Evolutionary conservation across 169 alveolate genomes (phyloP).

Genomic region (Plasmodium relictum): DNA sequence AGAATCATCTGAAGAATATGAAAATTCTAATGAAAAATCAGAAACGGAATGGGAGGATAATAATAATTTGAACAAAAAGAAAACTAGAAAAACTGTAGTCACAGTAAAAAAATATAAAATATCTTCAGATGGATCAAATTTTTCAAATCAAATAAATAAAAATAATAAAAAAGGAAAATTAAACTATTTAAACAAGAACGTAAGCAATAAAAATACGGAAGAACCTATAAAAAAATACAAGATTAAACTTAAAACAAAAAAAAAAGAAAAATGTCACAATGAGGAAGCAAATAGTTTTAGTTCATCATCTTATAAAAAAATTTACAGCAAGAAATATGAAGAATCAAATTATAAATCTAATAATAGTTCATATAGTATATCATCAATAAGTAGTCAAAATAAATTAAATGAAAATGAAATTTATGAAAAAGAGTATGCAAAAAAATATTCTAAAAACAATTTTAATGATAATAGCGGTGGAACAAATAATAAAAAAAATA

Average conservation of each 20-base stretch:
- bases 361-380: slow-evolving; percentile 14
- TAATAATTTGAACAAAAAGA: not conserved
- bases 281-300: not conserved
- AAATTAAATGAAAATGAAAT: not conserved
- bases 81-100: not conserved
- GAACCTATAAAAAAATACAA: not conserved
- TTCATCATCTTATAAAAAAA: not conserved
- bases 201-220: not conserved
- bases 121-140: not conserved
- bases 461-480: not conserved
- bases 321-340: not conserved
- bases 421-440: too few species aligned
- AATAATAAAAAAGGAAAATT: not conserved
- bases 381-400: slow-evolving; percentile 16
- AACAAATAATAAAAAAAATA: not conserved
- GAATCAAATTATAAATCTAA: not conserved
- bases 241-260: not conserved
- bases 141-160: not conserved
- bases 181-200: not conserved
- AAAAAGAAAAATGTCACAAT: not conserved
- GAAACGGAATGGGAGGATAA: not conserved
- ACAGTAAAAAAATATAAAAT: not conserved
- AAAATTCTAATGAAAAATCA: not conserved
- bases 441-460: not conserved
- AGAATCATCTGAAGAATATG: not conserved